A percentile compares a stretch with the other conserved stretches of the same genome.
Evolutionary conservation across 164 flowering plant genomes (phyloP).

Genomic region (Saururus chinensis): DNA sequence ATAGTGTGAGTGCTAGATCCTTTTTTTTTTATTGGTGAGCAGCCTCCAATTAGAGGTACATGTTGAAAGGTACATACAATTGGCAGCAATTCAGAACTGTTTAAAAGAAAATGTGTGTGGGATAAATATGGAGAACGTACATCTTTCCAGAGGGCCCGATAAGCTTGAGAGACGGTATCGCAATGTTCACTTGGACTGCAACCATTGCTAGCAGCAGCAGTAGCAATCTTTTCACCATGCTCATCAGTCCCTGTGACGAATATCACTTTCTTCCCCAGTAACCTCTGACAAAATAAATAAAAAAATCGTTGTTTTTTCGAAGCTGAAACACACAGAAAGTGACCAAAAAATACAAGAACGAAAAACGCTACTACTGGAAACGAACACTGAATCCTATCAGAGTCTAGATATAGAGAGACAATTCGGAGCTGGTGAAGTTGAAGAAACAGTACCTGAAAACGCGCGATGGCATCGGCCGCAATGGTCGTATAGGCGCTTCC

Average conservation of each 20-base stretch:
- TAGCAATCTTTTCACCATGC: slow-evolving; percentile 96
- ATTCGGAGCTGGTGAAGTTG: too few species aligned
- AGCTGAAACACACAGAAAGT: too few species aligned
- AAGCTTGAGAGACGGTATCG: slow-evolving; percentile 63
- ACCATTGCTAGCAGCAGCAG: slow-evolving; percentile 69
- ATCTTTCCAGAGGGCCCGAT: slow-evolving; percentile 75
- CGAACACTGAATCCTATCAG: neutral
- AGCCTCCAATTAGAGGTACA: too few species aligned
- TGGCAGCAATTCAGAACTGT: neutral
- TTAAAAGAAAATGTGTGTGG: neutral
- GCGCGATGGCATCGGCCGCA: slow-evolving; percentile 93
- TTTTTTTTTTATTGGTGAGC: too few species aligned
- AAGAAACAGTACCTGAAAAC: slow-evolving; percentile 59
- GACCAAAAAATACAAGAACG: neutral
- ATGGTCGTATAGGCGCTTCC: slow-evolving; percentile 98
- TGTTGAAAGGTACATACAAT: too few species aligned
- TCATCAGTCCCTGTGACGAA: slow-evolving; percentile 95
- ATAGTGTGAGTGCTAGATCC: too few species aligned
- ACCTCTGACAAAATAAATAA: slow-evolving; percentile 41
- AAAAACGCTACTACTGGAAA: neutral
- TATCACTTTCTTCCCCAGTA: slow-evolving; percentile 72
- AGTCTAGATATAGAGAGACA: too few species aligned
- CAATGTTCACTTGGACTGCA: slow-evolving; percentile 75
- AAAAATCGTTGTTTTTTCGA: neutral
- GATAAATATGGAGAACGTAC: slow-evolving; percentile 21